Evolutionary conservation across 192 early-diverging fungal genomes (phyloP), one percentile per base, ranked within the genome.

Genomic region (Helicostylum pulchrum): DNA sequence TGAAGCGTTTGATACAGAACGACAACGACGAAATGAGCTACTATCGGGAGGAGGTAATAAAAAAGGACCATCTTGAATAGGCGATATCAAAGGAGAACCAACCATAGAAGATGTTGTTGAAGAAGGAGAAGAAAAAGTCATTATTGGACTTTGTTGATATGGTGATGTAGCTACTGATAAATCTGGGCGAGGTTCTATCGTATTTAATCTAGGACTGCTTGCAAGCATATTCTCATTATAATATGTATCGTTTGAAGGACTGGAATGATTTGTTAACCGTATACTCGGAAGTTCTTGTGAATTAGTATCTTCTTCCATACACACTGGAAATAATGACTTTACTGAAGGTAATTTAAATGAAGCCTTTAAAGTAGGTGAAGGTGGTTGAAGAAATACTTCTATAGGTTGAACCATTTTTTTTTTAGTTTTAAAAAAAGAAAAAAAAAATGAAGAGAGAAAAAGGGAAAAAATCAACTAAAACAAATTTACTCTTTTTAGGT

Each of bases 401-500:
- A 56, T 56, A 32, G 31, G 31, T 34, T 56, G 54, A 36, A 34
- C 17, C 54, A 56, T 56, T 48, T 30, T 19, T 32, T 19, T 19
- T 17, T 7, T n/a, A 55, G 31, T n/a, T n/a, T 10, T 32, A 54
- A 55, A 9, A 55, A 31, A 54, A 54, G 17, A 11, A 5, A n/a
- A 14, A 54, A 34, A 31, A 36, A 32, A n/a, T n/a, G n/a, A n/a
- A 55, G 8, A 19, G 31, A 26, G 31, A 34, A 39, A 14, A 19
- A 39, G 17, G 53, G 14, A 11, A 17, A 9, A 34, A 36, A 34
- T 39, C 17, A 17, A 56, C 1, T 10, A 10, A 39, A 56, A 56
- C 53, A 55, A 39, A 55, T 55, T 55, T 55, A 55, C 53, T 55
- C 34, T 55, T 34, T 55, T 55, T 55, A 55, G 53, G 53, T 55